Evolutionary conservation across 371 early-diverging fungal species (phyloP).

Genomic region (Gilbertella persicaria): DNA sequence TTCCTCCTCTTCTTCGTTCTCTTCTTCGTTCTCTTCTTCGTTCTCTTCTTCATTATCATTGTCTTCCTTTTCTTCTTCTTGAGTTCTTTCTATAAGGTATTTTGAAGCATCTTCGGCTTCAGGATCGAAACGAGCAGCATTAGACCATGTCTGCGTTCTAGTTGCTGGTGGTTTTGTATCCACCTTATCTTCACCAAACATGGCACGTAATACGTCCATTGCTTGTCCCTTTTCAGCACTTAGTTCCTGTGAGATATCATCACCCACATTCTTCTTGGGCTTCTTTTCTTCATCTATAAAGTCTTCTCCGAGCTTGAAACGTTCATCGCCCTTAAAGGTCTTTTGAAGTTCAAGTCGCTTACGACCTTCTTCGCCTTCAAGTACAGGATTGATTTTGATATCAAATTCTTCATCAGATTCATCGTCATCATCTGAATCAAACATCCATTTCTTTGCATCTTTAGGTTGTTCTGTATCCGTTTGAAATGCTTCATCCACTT

Average conservation of each 20-base stretch:
- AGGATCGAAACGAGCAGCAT: slow-evolving; percentile 54
- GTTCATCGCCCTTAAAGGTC: slow-evolving; percentile 56
- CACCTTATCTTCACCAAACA: slow-evolving; percentile 57
- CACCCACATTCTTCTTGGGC: slow-evolving; percentile 32
- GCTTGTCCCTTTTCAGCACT: slow-evolving; percentile 46
- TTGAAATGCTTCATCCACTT: slow-evolving; percentile 4
- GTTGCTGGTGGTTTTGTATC: slow-evolving; percentile 30
- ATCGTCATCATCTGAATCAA: slow-evolving; percentile 51
- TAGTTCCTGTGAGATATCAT: slow-evolving; percentile 39
- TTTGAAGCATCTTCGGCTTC: slow-evolving; percentile 48
- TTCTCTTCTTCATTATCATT: slow-evolving; percentile 17
- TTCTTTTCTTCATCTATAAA: slow-evolving; percentile 60
- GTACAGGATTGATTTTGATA: slow-evolving; percentile 57
- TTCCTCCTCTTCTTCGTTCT: slow-evolving; percentile 17
- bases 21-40: slow-evolving; percentile 16
- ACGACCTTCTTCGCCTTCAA: slow-evolving; percentile 61
- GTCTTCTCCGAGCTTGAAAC: slow-evolving; percentile 61
- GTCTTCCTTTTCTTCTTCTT: slow-evolving; percentile 3
- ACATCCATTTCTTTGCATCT: slow-evolving; percentile 53
- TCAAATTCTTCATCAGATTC: slow-evolving; percentile 25
- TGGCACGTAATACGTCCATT: slow-evolving; percentile 54
- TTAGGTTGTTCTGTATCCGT: slow-evolving; percentile 23
- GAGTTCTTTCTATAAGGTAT: slow-evolving; percentile 15
- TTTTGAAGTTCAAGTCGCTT: slow-evolving; percentile 55
- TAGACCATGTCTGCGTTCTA: slow-evolving; percentile 24